These are phyloP conservation scores for Beauveria australis DNA, from an alignment of 2,329 filamentous ascomycete species.

Conservation along the genomic window DNA sequence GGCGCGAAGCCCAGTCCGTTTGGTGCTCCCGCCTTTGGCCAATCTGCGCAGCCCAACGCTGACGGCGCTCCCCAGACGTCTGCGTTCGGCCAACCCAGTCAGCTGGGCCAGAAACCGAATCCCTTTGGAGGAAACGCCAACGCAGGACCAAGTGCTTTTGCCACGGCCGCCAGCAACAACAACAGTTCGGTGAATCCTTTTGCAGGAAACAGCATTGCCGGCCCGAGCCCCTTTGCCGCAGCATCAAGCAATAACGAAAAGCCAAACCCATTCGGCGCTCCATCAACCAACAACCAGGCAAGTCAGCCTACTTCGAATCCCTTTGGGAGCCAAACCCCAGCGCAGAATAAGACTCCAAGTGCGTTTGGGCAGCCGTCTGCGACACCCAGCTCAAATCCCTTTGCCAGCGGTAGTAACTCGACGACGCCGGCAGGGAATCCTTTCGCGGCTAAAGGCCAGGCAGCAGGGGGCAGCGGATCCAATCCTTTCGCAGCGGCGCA, in stretches of 20 bases:
- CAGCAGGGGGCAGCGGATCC: not conserved
- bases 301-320: not conserved
- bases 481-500: slow-evolving; percentile 7
- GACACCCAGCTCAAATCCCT: slow-evolving; percentile 3
- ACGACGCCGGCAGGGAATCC: slow-evolving; percentile 14
- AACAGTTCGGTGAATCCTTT: slow-evolving; percentile 24
- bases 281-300: not conserved
- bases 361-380: slow-evolving; percentile 8
- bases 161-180: not conserved
- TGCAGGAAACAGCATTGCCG: slow-evolving; percentile 13
- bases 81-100: slow-evolving; percentile 34
- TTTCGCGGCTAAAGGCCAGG: slow-evolving; percentile 17
- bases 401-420: not conserved
- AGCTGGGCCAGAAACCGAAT: slow-evolving; percentile 23
- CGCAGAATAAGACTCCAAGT: not conserved
- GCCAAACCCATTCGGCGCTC: slow-evolving; percentile 1
- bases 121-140: slow-evolving; percentile 22
- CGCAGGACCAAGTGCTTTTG: slow-evolving; percentile 26
- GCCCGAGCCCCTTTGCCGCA: not conserved
- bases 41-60: slow-evolving; percentile 21
- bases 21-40: slow-evolving; percentile 31
- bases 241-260: not conserved
- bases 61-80: slow-evolving; percentile 9
- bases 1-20: slow-evolving; percentile 21
- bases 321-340: slow-evolving; percentile 8